phyloP scores from a whole-genome alignment of 1,139 yeast genomes.

The Debaryomyces fabryi region DNA sequence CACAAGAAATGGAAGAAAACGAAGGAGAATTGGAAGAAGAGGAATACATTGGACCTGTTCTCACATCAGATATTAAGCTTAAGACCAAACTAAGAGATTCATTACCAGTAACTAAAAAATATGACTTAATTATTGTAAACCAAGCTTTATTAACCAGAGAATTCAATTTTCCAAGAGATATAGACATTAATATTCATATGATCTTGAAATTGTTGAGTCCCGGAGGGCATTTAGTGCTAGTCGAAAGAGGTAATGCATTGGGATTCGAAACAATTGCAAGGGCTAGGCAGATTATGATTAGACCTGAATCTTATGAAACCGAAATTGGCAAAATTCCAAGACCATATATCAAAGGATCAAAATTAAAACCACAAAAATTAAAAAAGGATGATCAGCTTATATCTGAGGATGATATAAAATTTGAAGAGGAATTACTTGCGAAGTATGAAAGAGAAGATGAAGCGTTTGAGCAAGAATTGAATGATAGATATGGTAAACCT shows the following conservation, averaged over 20 bases:
- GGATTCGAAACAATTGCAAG: slow-evolving; percentile 90
- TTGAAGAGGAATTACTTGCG: slow-evolving; percentile 34
- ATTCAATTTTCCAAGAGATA: slow-evolving; percentile 66
- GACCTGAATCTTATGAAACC: slow-evolving; percentile 69
- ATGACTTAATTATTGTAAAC: slow-evolving; percentile 84
- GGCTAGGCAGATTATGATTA: slow-evolving; percentile 83
- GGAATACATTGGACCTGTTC: slow-evolving; percentile 58
- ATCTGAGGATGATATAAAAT: slow-evolving; percentile 35
- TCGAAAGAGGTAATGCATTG: slow-evolving; percentile 87
- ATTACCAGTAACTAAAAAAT: slow-evolving; percentile 51
- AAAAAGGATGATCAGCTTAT: slow-evolving; percentile 40
- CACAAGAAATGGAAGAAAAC: slow-evolving; percentile 17
- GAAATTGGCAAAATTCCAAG: slow-evolving; percentile 72
- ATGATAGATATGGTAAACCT: slow-evolving; percentile 44
- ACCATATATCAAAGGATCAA: slow-evolving; percentile 62
- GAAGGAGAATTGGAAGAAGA: slow-evolving; percentile 22
- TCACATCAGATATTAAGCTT: slow-evolving; percentile 55
- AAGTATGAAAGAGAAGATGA: slow-evolving; percentile 28
- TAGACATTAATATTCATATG: slow-evolving; percentile 68
- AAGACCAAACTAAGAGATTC: slow-evolving; percentile 55
- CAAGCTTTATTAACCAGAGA: slow-evolving; percentile 72
- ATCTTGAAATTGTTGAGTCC: slow-evolving; percentile 68
- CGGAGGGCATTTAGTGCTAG: slow-evolving; percentile 72
- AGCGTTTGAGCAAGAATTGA: slow-evolving; percentile 39
- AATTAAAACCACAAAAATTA: slow-evolving; percentile 42